These are phyloP conservation scores for Pythium brachiatum DNA, from an alignment of 352 stramenopile genomes.

Conservation along the genomic window DNA sequence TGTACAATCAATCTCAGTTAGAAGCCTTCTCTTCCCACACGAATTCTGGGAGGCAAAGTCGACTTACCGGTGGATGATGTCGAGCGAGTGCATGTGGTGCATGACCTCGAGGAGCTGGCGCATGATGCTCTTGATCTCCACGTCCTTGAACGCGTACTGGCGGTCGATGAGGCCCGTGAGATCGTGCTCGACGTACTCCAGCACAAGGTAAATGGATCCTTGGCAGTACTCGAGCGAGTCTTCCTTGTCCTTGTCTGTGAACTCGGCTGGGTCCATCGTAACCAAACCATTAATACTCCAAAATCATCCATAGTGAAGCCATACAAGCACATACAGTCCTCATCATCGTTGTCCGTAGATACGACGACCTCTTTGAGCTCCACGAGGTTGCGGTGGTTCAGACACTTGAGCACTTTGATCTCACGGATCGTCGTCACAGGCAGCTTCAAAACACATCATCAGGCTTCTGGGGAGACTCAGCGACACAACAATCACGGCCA, in stretches of 20 bases:
- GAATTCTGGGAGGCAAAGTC: too few species aligned
- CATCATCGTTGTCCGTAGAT: slow-evolving; percentile 82
- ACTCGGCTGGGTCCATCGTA: slow-evolving; percentile 39
- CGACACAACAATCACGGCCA: slow-evolving; percentile 5
- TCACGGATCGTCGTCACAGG: slow-evolving; percentile 96
- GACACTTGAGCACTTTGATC: slow-evolving; percentile 98
- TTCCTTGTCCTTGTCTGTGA: slow-evolving; percentile 85
- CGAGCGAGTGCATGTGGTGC: slow-evolving; percentile 84
- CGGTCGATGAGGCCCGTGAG: slow-evolving; percentile 86
- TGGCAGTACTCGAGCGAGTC: slow-evolving; percentile 82
- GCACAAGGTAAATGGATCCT: slow-evolving; percentile 84
- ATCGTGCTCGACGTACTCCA: slow-evolving; percentile 89
- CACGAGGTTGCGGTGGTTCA: slow-evolving; percentile 95
- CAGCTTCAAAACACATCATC: slow-evolving; percentile 43
- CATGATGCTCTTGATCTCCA: slow-evolving; percentile 88
- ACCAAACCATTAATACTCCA: background rate
- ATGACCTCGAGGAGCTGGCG: slow-evolving; percentile 84
- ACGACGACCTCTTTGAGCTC: slow-evolving; percentile 95
- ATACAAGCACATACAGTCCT: slow-evolving; percentile 23
- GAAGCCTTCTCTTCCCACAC: background rate
- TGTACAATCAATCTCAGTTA: slow-evolving; percentile 6
- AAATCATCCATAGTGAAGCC: background rate
- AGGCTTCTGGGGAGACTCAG: too few species aligned
- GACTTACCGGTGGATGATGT: slow-evolving; percentile 75
- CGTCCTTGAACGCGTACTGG: slow-evolving; percentile 83